Evolutionary conservation across 2,329 filamentous ascomycete species (phyloP).

Genomic region (Venturia oleaginea): DNA sequence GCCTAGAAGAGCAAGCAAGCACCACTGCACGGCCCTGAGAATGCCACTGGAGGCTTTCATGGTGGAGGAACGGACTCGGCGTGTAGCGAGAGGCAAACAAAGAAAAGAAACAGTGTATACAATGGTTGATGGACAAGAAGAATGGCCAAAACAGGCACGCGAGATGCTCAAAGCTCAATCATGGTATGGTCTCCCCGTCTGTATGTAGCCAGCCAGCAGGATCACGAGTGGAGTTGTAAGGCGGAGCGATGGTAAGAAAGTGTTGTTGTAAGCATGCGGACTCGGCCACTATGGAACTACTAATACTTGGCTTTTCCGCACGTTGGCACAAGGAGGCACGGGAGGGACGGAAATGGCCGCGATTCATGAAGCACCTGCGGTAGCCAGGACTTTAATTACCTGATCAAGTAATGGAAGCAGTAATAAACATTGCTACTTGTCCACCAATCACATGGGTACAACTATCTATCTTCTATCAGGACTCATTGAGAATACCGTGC

Average conservation of each 20-base stretch:
- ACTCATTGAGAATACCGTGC: too few species aligned
- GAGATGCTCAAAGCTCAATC: not conserved
- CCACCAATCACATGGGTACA: too few species aligned
- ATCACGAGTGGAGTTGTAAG: not conserved
- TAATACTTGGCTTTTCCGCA: not conserved
- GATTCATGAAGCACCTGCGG: not conserved
- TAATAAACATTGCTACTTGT: too few species aligned
- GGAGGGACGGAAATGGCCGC: not conserved
- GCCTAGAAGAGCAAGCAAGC: not conserved
- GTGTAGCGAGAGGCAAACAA: not conserved
- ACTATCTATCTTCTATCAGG: too few species aligned
- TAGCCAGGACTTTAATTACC: too few species aligned
- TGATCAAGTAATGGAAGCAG: too few species aligned
- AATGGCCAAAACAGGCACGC: slow-evolving; percentile 3
- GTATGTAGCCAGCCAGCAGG: not conserved
- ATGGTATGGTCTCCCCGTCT: not conserved
- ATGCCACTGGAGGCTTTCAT: slow-evolving; percentile 1
- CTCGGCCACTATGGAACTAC: not conserved
- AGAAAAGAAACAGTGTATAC: not conserved
- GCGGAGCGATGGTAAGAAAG: not conserved
- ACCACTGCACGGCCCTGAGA: not conserved
- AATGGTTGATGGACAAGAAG: not conserved
- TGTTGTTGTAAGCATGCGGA: not conserved
- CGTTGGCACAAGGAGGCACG: not conserved
- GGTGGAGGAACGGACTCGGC: not conserved